Evolutionary conservation across 2,329 filamentous ascomycete species (phyloP).

Genomic region (Leptodontidium sp.): DNA sequence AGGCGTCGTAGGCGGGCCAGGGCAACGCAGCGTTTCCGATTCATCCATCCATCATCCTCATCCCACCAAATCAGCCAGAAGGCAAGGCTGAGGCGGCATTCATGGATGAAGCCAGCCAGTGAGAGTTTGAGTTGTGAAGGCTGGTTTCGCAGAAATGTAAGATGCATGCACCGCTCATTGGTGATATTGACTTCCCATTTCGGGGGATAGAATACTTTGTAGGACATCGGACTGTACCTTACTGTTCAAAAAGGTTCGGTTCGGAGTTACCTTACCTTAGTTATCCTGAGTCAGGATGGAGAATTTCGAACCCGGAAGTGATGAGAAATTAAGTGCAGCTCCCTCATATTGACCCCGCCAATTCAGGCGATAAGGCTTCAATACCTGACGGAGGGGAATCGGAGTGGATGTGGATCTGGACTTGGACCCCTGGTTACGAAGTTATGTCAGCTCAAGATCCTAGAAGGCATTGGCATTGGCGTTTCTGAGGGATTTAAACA

Average conservation of each 20-base stretch:
- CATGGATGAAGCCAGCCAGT: neutral
- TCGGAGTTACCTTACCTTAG: neutral
- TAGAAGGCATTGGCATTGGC: neutral
- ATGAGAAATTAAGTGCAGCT: neutral
- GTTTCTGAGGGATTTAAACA: neutral
- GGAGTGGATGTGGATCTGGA: neutral
- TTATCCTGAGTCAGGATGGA: constrained; percentile 10
- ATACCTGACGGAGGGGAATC: neutral
- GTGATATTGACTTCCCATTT: constrained; percentile 7
- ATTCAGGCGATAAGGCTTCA: constrained; percentile 12
- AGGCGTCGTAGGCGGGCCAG: too few species aligned
- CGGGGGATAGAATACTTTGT: neutral
- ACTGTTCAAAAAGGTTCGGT: too few species aligned
- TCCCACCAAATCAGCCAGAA: constrained; percentile 6
- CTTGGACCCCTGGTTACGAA: neutral
- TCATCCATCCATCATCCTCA: constrained; percentile 1
- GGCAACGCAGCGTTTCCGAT: constrained; percentile 5
- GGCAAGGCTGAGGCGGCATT: constrained; percentile 10
- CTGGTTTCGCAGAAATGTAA: neutral
- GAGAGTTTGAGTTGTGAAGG: neutral
- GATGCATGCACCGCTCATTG: neutral
- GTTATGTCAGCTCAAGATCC: constrained; percentile 12
- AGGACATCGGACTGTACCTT: too few species aligned
- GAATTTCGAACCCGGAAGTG: neutral
- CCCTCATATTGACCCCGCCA: constrained; percentile 4